Base-by-base conservation (phyloP, 2,329 filamentous ascomycete species). In the Aquanectria penicillioides region DNA sequence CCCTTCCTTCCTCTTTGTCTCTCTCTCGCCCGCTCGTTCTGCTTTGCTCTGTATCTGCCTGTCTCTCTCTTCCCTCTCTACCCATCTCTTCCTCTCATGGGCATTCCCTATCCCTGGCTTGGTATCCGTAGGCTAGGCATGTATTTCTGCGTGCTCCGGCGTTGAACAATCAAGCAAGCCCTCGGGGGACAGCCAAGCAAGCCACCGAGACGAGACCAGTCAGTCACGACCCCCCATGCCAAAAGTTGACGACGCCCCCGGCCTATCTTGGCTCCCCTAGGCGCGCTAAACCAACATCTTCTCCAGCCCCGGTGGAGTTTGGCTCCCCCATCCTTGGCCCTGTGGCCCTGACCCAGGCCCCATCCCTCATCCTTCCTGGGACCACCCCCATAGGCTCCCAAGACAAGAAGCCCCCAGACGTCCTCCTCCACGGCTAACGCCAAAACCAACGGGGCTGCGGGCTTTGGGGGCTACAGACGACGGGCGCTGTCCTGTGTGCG, bases 381-480 rank as follows among this genome's bases (percentile, higher is more conserved):
- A 53, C 50, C 50, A 53, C 64, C 62, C 66, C 59, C 63, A 40
- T 26, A 46, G 28, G 41, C 25, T 25, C 38, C 50, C 37, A 36
- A 43, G 37, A 44, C 23, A 64, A 38, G 26, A 41, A 17, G 26
- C 28, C 48, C 54, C 34, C 50, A 33, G 50, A 25, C 65, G 48
- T 61, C 55, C 63, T 59, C 57, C 60, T 66, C 62, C 48, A 47
- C 20, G 41, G 43, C 61, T 62, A 48, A 56, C 63, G 53, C 41
- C 17, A 46, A 33, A 18, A 18, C 7, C 49, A 50, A 51, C 63
- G 57, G 61, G 63, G 50, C 54, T 51, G 41, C 41, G 34, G 61
- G 49, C 57, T 59, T 63, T 64, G 64, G 62, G 56, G 66, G 66
- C 60, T 52, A 64, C 49, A 44, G 53, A 28, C 60, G 43, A 59